Base-by-base conservation (phyloP, 257 asterid species). In the Fraxinus excelsior region DNA sequence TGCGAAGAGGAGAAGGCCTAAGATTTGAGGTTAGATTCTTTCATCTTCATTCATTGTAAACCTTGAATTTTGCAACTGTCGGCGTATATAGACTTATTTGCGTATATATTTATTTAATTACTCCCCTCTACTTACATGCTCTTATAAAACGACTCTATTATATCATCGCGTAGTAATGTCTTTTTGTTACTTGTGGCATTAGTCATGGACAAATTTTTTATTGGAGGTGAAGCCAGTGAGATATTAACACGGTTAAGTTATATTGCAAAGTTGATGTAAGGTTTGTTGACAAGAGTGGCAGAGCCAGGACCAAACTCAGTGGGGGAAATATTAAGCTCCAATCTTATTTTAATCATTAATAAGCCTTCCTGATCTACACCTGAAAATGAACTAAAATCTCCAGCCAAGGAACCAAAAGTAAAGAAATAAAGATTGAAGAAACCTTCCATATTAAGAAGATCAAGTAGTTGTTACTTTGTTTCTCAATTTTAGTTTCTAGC, bases 1-100 rank as follows among this genome's bases (percentile, higher is more conserved):
- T 95, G 99, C 89, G 97, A 62, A 86, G 99, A 71, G 98, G 97
- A 34, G 99, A 95, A 79, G 91, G 90, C 72, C 83, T 91, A 84
- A 88, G 97, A 76, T 69, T 90, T 23, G 99, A 93, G 97, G 99
- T 92, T 77, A 80, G 91, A 79, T 51, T 73, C 76, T 73, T 79
- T 67, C n/a, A n/a, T n/a, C n/a, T n/a, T n/a, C n/a, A n/a, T n/a
- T n/a, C n/a, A n/a, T n/a, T n/a, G n/a, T n/a, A n/a, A n/a, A n/a
- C n/a, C n/a, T n/a, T n/a, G n/a, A 28, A 28, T 28, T 28, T 28
- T 28, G 29, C 29, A 28, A 28, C 29, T 28, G 29, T 28, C 29
- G 29, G 1, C 29, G 1, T 28, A 28, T 28, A 28, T 1, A 28
- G 29, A 28, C 29, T 28, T 28, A 28, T 28, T 28, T 28, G 29